phyloP scores from a whole-genome alignment of 306 rosid genomes.

The Cucurbita maxima region DNA sequence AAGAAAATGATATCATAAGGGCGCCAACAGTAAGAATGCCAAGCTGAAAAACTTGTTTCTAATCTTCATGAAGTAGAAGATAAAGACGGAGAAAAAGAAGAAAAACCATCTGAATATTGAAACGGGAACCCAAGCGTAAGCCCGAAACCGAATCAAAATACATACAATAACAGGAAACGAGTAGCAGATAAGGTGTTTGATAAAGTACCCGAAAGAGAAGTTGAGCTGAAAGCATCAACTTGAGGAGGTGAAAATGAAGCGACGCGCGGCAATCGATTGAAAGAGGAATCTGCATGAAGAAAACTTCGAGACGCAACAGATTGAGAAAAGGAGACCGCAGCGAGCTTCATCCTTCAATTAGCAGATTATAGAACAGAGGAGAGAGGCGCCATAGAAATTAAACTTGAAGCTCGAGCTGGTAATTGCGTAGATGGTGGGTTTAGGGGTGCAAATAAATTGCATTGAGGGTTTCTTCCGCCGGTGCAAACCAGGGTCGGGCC shows the following conservation, averaged over 20 bases:
- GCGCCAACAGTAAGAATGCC: neutral
- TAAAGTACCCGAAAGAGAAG: slow-evolving; percentile 20
- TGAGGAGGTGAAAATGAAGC: neutral
- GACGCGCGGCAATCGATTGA: neutral
- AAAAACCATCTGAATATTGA: neutral
- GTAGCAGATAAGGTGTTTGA: neutral
- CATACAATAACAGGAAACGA: neutral
- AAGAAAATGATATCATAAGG: neutral
- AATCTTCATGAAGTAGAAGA: neutral
- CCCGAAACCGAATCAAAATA: neutral
- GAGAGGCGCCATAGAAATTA: neutral
- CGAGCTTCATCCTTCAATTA: neutral
- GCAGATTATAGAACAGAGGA: neutral
- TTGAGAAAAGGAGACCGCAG: neutral
- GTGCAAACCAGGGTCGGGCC: neutral
- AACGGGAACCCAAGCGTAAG: neutral
- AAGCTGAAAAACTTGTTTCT: neutral
- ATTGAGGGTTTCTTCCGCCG: neutral
- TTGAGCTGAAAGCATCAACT: slow-evolving; percentile 7
- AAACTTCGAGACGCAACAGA: neutral
- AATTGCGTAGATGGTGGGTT: neutral
- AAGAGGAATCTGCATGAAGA: neutral
- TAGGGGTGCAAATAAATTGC: no score
- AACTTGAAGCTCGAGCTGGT: neutral
- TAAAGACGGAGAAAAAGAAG: neutral